Evolutionary conservation across 352 stramenopile species (phyloP), one percentile per base, ranked within the genome.

Genomic region (Plasmopara halstedii): DNA sequence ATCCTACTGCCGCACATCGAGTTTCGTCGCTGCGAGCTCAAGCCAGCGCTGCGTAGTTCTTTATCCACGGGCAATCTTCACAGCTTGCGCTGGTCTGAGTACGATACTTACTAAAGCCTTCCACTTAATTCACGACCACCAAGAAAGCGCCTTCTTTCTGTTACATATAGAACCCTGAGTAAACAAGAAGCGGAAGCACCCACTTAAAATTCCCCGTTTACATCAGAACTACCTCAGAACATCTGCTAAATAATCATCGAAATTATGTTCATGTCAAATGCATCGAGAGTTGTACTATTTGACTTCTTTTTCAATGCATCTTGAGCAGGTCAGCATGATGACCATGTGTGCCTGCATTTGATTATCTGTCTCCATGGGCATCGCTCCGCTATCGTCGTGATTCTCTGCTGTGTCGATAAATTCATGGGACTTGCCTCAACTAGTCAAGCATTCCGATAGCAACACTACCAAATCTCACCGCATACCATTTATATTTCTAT

Each of bases 51-150:
- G 41, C 72, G 78, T 34, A 70, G 66, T 43, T 58, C 56, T 13
- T 48, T 62, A 10, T 63, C 67, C 22, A 67, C 76, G 25, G 57
- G 61, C 17, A 83, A 46, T 19, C 59, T 81, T 18, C 70, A 77
- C n/a, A 63, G 50, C 29, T 67, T 69, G 41, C 73, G 75, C 11
- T 85, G 73, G 73, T 61, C 68, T 22, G 70, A 81, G 49, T 84
- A 71, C 53, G 73, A 85, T 53, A 69, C 68, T 32, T 87, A 62
- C 51, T 65, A 36, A 55, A 37, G 33, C 20, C 18, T 4, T 10
- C 11, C 25, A 29, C 1, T 29, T 29, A 11, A 29, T 29, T 27
- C n/a, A n/a, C n/a, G n/a, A n/a, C n/a, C n/a, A n/a, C n/a, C n/a
- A n/a, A n/a, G n/a, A n/a, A n/a, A n/a, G n/a, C n/a, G n/a, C n/a